Base-by-base conservation (phyloP, 176 grass and related monocot species). In the Bonia amplexicaulis region DNA sequence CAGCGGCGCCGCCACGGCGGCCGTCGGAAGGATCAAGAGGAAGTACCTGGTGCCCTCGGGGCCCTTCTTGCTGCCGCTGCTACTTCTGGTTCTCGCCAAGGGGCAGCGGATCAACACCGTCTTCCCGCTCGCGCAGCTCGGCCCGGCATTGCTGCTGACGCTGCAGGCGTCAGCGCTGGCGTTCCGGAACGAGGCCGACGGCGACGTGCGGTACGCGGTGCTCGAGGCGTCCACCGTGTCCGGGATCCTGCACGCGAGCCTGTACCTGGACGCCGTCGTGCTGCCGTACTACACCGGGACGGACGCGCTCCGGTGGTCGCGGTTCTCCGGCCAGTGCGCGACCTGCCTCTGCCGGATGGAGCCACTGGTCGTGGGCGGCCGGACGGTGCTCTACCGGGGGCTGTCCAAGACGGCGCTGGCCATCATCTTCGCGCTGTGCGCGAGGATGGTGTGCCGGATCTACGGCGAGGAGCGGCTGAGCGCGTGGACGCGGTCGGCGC, bases 221-320 rank as follows among this genome's bases (percentile, higher is more conserved):
- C 93, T 95, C 5, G 91, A 95, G 80, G 93, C 90, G 8, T 91
- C 90, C 51, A 93, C 90, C 16, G 93, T 49, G 42, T 99, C 96
- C 2, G 96, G 96, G 3, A 93, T 96, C 85, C 90, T 99, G 29
- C 96, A 99, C 33, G 96, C 96, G 0, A 96, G 96, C 80, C 81
- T 91, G 0, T 94, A 92, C 73, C 86, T 99, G 82, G 91, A 99
- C 80, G 90, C 90, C 42, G 66, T 99, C 23, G 90, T 99, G 88
- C 82, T 99, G 27, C 96, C 93, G 6, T 92, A 99, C 84, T 99
- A 99, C 89, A 99, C 96, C 8, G 96, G 96, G 27, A 23, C 94
- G 59, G 96, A 99, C 48, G 93, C 93, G 70, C 79, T 96, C 63
- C 91, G 72, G 12, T 83, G 83, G 74, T 99, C 96, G 6, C 88